phyloP scores from a whole-genome alignment of 768 basidiomycete genomes.

The Podaxis carcinomalis region DNA sequence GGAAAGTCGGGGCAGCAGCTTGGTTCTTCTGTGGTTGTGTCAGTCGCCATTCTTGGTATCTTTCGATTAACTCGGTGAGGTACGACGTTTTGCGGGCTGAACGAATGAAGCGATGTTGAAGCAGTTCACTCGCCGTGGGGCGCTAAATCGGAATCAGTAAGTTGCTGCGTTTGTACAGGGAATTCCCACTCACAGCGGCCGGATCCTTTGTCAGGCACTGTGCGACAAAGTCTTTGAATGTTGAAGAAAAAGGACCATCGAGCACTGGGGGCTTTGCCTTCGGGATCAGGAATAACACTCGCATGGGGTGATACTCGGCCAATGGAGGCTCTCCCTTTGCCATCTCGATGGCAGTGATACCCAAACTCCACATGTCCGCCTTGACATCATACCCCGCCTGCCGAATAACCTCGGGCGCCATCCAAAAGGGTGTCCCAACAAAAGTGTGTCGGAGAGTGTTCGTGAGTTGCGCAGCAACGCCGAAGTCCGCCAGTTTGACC shows the following conservation, averaged over 20 bases:
- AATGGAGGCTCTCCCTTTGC: conserved; percentile 96
- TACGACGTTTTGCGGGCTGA: conserved; percentile 77
- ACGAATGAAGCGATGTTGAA: conserved; percentile 91
- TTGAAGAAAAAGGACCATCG: conserved; percentile 78
- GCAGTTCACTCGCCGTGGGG: conserved; percentile 85
- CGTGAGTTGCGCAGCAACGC: conserved; percentile 95
- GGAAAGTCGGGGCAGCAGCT: conserved; percentile 52
- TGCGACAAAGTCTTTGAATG: conserved; percentile 91
- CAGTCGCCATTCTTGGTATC: conserved; percentile 73
- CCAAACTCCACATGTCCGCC: conserved; percentile 97
- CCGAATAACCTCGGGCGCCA: conserved; percentile 98
- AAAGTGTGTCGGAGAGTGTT: conserved; percentile 94
- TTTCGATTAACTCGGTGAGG: conserved; percentile 84
- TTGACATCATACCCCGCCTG: conserved; percentile 95
- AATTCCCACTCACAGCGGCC: conserved; percentile 45
- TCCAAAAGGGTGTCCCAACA: conserved; percentile 97
- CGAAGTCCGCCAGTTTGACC: conserved; percentile 98
- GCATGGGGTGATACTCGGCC: conserved; percentile 98
- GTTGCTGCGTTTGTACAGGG: neutral
- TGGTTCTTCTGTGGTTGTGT: conserved; percentile 58
- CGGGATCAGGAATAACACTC: conserved; percentile 95
- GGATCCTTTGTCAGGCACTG: conserved; percentile 94
- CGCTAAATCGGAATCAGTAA: conserved; percentile 46
- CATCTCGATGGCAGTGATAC: conserved; percentile 98
- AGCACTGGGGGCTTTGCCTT: conserved; percentile 91